These are phyloP conservation scores for Perkinsus olseni DNA, from an alignment of 169 alveolate species.

Conservation along the genomic window DNA sequence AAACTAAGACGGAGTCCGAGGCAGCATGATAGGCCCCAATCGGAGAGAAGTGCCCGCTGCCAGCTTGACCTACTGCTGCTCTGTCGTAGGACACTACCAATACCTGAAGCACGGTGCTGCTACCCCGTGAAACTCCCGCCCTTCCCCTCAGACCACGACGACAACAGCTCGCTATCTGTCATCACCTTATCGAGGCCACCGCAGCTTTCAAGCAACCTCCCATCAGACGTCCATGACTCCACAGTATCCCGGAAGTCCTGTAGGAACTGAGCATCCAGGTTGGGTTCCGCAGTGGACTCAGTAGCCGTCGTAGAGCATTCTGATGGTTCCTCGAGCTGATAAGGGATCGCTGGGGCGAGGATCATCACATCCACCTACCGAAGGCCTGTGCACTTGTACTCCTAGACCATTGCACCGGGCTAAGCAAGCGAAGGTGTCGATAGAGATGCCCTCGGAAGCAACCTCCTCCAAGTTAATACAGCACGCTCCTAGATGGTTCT, in stretches of 20 bases:
- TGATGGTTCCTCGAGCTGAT: not conserved
- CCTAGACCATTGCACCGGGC: not conserved
- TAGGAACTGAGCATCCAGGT: not conserved
- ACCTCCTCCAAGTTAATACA: slow-evolving; percentile 44
- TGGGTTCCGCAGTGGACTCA: not conserved
- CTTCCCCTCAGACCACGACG: no score
- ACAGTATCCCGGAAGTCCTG: not conserved
- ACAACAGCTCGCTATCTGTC: no score
- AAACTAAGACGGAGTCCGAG: slow-evolving; percentile 21
- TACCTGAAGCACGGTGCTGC: not conserved
- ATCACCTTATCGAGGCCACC: not conserved
- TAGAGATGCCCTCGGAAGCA: slow-evolving; percentile 16
- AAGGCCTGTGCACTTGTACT: not conserved
- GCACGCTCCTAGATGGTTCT: not conserved
- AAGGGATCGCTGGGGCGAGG: not conserved
- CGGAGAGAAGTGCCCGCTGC: slow-evolving; percentile 52
- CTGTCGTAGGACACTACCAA: slow-evolving; percentile 19
- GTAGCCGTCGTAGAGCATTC: not conserved
- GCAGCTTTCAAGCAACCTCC: not conserved
- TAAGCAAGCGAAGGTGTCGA: slow-evolving; percentile 14
- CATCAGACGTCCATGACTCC: not conserved
- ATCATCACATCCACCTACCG: not conserved
- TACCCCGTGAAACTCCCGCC: no score
- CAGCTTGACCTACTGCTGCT: slow-evolving; percentile 30
- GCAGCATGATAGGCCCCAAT: slow-evolving; percentile 39